Conservation (phyloP, 257 asterid species). For the Fraxinus americana region DNA sequence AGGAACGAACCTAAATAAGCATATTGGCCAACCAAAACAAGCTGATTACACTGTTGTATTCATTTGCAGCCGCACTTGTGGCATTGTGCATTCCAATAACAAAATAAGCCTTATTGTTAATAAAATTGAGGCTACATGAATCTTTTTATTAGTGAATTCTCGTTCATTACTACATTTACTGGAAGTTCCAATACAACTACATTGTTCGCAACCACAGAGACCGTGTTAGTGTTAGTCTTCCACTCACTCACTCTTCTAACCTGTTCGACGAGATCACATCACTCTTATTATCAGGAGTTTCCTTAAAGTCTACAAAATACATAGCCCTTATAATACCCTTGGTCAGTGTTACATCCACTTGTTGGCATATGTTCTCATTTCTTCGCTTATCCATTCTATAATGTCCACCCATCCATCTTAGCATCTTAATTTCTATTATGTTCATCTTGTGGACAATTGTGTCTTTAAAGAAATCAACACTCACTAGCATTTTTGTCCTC, state of each 20-base stretch:
- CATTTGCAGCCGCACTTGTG: constrained; percentile 6
- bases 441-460: background rate
- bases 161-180: background rate
- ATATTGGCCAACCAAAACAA: background rate
- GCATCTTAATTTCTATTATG: background rate
- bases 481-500: background rate
- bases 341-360: background rate
- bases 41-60: background rate
- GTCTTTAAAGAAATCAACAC: background rate
- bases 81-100: background rate
- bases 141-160: too few species aligned
- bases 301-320: background rate
- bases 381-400: background rate
- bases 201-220: background rate
- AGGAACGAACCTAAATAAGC: background rate
- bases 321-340: background rate
- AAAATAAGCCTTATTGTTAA: background rate
- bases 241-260: background rate
- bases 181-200: constrained; percentile 3
- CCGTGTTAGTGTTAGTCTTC: background rate
- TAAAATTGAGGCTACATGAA: background rate
- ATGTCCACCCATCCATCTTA: background rate
- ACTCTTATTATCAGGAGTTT: background rate
- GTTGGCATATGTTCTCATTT: background rate
- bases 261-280: background rate